Percentiles rank a stretch among this genome's conserved stretches.
These are phyloP conservation scores for Akanthomyces uredinophilus DNA, from an alignment of 2,329 filamentous ascomycete genomes.

Conservation along the genomic window DNA sequence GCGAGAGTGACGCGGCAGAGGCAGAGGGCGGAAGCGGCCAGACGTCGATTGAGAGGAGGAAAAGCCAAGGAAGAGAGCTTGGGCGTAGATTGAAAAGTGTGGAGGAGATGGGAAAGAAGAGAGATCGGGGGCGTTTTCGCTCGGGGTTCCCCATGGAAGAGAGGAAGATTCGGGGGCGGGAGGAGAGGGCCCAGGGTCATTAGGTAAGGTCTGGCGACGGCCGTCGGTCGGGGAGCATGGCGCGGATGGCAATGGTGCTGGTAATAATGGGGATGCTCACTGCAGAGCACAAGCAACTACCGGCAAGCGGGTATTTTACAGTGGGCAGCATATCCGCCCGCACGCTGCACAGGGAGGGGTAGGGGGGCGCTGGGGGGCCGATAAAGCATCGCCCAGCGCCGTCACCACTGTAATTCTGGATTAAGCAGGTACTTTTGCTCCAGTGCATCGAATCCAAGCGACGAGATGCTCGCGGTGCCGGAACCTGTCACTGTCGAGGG, in stretches of 20 bases:
- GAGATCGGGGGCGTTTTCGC: slow-evolving; percentile 12
- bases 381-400: too few species aligned
- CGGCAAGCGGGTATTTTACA: not conserved
- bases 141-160: slow-evolving; percentile 11
- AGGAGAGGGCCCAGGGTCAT: not conserved
- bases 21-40: not conserved
- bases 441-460: too few species aligned
- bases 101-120: slow-evolving; percentile 8
- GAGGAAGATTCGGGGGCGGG: slow-evolving; percentile 12
- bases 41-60: not conserved
- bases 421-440: too few species aligned
- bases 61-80: not conserved
- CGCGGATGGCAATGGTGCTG: too few species aligned
- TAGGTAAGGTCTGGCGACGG: slow-evolving; percentile 1
- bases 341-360: too few species aligned
- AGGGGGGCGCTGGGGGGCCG: too few species aligned
- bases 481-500: not conserved
- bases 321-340: not conserved
- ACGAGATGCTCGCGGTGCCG: too few species aligned
- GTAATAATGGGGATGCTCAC: not conserved
- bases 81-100: slow-evolving; percentile 1
- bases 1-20: not conserved
- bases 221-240: not conserved
- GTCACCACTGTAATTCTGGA: too few species aligned
- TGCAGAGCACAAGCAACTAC: too few species aligned